phyloP scores from a whole-genome alignment of 2,329 filamentous ascomycete species.

The Fusarium penzigii region DNA sequence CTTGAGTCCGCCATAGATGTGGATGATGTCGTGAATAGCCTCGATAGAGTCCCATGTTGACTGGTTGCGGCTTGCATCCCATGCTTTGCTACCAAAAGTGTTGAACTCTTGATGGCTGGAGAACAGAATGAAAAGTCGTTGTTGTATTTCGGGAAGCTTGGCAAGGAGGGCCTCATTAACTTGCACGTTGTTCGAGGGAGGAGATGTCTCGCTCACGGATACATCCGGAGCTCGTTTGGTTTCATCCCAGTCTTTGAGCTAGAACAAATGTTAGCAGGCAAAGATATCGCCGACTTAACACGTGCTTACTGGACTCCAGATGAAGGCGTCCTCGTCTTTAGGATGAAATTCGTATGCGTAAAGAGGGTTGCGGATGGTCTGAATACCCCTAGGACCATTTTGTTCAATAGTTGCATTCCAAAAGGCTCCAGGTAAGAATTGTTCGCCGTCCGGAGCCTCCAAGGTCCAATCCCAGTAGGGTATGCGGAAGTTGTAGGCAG shows the following conservation, averaged over 20 bases:
- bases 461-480: constrained; percentile 63
- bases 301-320: constrained; percentile 57
- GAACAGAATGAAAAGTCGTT: constrained; percentile 67
- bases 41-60: constrained; percentile 64
- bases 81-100: constrained; percentile 69
- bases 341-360: constrained; percentile 63
- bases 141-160: constrained; percentile 55
- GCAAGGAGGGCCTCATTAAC: constrained; percentile 48
- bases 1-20: constrained; percentile 57
- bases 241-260: constrained; percentile 61
- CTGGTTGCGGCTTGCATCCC: constrained; percentile 49
- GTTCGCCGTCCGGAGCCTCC: constrained; percentile 48
- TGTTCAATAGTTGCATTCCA: constrained; percentile 53
- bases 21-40: constrained; percentile 63
- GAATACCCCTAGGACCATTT: constrained; percentile 56
- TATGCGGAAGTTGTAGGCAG: constrained; percentile 53
- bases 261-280: constrained; percentile 2
- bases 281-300: no score
- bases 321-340: constrained; percentile 58
- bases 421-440: constrained; percentile 46
- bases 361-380: constrained; percentile 62
- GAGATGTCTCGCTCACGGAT: constrained; percentile 28
- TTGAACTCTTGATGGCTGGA: constrained; percentile 68
- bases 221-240: constrained; percentile 58
- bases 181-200: constrained; percentile 58